Conservation (phyloP, 345 rosid genomes). For the Eucalyptus rudis region DNA sequence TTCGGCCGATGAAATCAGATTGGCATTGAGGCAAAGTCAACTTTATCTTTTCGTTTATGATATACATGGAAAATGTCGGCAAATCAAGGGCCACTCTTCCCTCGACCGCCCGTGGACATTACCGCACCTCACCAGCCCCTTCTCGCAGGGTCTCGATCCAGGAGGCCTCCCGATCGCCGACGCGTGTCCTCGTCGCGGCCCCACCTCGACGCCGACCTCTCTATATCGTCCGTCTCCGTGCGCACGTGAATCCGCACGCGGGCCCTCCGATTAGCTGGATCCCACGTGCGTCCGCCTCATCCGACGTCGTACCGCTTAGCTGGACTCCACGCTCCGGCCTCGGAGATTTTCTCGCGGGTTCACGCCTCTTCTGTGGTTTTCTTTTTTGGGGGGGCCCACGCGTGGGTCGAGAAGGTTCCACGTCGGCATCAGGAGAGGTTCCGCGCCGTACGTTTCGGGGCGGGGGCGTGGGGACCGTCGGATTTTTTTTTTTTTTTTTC, state of each 20-base stretch:
- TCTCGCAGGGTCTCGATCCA: neutral
- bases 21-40: neutral
- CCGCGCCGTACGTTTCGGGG: neutral
- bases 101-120: neutral
- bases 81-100: neutral
- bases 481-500: neutral
- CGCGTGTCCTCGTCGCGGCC: neutral
- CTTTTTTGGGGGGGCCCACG: neutral
- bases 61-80: neutral
- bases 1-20: neutral
- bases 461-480: neutral
- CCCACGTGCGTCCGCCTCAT: neutral
- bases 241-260: neutral
- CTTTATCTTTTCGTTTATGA: neutral
- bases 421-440: neutral
- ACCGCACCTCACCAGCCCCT: neutral
- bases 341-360: neutral
- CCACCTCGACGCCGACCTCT: neutral
- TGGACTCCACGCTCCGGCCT: neutral
- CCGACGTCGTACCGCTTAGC: neutral
- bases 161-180: neutral
- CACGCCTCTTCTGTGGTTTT: neutral
- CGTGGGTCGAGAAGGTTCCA: constrained; percentile 4
- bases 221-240: neutral
- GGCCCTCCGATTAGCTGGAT: neutral